A percentile compares a stretch with the other conserved stretches of the same genome.
phyloP scores from a whole-genome alignment of 2,329 filamentous ascomycete genomes.

The Cytospora schulzeri region DNA sequence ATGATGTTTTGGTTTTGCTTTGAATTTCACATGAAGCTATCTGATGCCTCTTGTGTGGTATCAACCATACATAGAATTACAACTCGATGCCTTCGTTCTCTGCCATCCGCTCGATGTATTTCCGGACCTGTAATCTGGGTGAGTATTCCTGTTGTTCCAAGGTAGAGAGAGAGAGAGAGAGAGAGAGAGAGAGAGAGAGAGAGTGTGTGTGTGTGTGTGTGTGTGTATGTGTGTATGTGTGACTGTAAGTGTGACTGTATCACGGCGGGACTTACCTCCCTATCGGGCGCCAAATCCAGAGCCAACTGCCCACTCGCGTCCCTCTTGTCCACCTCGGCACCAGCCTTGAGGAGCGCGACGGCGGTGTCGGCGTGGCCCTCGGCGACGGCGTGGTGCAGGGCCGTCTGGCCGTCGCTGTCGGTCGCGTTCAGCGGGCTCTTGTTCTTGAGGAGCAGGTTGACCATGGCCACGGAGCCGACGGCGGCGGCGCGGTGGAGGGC shows the following conservation, averaged over 20 bases:
- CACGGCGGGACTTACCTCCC: constrained; percentile 60
- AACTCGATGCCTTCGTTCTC: constrained; percentile 81
- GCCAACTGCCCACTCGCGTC: constrained; percentile 71
- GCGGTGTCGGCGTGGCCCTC: constrained; percentile 82
- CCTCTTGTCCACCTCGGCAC: constrained; percentile 79
- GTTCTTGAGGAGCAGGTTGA: constrained; percentile 75
- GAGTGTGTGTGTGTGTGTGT: too few species aligned
- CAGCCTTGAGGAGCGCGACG: constrained; percentile 77
- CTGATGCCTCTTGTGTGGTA: not conserved
- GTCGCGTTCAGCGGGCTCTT: constrained; percentile 81
- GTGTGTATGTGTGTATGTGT: too few species aligned
- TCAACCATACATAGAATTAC: constrained; percentile 29
- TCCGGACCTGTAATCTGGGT: constrained; percentile 58
- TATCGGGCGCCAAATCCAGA: constrained; percentile 83
- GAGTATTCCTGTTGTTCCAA: constrained; percentile 1
- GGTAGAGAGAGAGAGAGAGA: not conserved
- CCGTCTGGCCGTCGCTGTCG: constrained; percentile 81
- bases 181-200: too few species aligned
- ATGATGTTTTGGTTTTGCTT: constrained; percentile 13
- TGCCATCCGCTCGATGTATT: constrained; percentile 75
- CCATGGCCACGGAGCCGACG: constrained; percentile 83
- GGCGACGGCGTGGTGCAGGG: constrained; percentile 83
- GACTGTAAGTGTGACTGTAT: too few species aligned
- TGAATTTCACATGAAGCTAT: not conserved
- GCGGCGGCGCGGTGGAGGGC: constrained; percentile 90